Evolutionary conservation across 164 flowering plant genomes (phyloP), one percentile per base, ranked within the genome.

Genomic region (Macadamia tetraphylla): DNA sequence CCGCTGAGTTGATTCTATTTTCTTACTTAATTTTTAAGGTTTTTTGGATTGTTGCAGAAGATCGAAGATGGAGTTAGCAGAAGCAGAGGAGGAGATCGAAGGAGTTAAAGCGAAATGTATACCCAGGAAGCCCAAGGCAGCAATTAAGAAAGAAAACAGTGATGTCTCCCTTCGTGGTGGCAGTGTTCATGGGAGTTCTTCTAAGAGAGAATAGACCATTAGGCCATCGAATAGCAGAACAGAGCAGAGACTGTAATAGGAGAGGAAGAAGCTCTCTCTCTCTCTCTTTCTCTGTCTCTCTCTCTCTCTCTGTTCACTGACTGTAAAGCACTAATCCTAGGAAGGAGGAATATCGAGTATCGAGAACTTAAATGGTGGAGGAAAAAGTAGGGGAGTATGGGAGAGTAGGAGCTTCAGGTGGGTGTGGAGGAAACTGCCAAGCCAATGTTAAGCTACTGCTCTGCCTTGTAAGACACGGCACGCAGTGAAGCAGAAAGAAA

Each of bases 101-200:
- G 84, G 76, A 46, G 81, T 70, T 51, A 62, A 75, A 35, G 80
- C 85, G 8, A 87, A 78, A 73, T 85, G 89, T 83, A 77, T 87
- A 46, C 91, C 87, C 6, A 79, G 88, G 63, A 87, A 77, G 76
- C 74, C 82, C 15, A 86, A 81, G 76, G 3, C 76, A 5, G 48
- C 75, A 7, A 10, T 32, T 29, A 80, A 64, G 74, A 83, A 77
- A 65, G 82, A 76, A 60, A 60, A 51, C 31, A 60, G 18, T n/a
- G 23, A 62, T 4, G 57, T 67, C 55, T 73, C 74, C 10, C 75
- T 72, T 6, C 40, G 40, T 35, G 40, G 40, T 35, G 60, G 63
- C 7, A 63, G 63, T 35, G n/a, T 8, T 14, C 65, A 68, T 9
- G 72, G 71, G 11, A 78, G 70, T 55, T 2, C 40, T 35, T 35